Percentiles rank a stretch among this genome's conserved stretches.
phyloP scores from a whole-genome alignment of 192 early-diverging fungal species.

The Pilobolus umbonatus region DNA sequence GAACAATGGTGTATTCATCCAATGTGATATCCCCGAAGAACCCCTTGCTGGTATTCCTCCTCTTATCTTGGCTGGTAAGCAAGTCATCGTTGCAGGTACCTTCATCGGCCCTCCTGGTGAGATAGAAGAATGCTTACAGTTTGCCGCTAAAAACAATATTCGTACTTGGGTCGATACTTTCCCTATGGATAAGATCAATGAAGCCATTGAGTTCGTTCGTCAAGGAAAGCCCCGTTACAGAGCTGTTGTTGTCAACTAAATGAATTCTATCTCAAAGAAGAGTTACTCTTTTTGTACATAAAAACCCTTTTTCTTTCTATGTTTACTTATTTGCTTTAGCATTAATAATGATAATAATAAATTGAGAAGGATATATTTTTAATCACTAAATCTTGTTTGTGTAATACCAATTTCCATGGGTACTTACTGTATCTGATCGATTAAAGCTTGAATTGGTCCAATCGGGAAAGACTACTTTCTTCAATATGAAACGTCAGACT shows the following conservation, averaged over 20 bases:
- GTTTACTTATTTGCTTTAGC: too few relatives aligned
- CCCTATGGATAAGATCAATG: conserved; percentile 60
- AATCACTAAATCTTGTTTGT: too few relatives aligned
- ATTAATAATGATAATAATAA: too few relatives aligned
- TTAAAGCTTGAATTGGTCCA: too few relatives aligned
- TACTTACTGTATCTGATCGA: too few relatives aligned
- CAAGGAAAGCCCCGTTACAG: conserved; percentile 64
- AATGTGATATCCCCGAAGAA: conserved; percentile 60
- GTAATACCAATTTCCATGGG: too few relatives aligned
- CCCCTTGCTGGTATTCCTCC: conserved; percentile 39
- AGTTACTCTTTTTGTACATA: background rate
- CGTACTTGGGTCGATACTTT: conserved; percentile 57
- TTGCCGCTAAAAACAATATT: conserved; percentile 59
- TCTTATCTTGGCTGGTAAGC: conserved; percentile 36
- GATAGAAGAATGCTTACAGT: conserved; percentile 60
- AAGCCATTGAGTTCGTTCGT: conserved; percentile 56
- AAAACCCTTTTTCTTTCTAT: background rate
- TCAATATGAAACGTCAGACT: too few relatives aligned
- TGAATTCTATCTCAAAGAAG: too few relatives aligned
- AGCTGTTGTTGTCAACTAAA: conserved; percentile 63
- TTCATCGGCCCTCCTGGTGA: conserved; percentile 56
- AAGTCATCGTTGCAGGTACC: conserved; percentile 58
- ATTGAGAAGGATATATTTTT: too few relatives aligned
- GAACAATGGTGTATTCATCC: conserved; percentile 48
- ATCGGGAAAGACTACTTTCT: too few relatives aligned